Base-by-base conservation (phyloP, 352 stramenopile genomes). In the Pythium guiyangense region DNA sequence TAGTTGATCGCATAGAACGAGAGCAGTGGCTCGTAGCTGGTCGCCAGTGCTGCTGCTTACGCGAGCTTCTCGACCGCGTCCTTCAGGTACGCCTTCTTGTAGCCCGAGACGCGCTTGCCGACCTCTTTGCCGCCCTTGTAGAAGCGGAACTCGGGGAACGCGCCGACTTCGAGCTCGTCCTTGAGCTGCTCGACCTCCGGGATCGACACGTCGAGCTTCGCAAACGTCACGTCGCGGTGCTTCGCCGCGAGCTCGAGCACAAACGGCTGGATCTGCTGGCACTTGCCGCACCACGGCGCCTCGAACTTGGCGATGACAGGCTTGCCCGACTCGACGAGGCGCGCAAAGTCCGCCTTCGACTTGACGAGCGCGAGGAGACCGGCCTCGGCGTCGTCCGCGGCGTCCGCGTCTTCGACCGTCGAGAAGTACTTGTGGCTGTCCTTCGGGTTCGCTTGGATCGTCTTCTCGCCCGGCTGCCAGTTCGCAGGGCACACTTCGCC, bases 401-500 rank as follows among this genome's bases (percentile, higher is more conserved):
- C 52, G 44, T 55, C 68, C 5, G 74, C 63, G 49, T 37, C 46
- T 9, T 27, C 10, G 25, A 94, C 62, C n/a, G 74, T 82, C 40
- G 79, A 86, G 56, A 94, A 94, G 70, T 92, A 92, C 70, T 89
- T 81, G 64, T 90, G 73, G 47, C 78, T 79, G 58, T 90, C 74
- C 53, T 86, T 92, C 10, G 88, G 77, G 52, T 94, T 89, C 45
- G 83, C 75, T 37, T 89, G 80, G 57, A 98, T 98, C 12, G 85
- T 96, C 73, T 91, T 89, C 54, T 82, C 79, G 22, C 92, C 93
- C 15, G 92, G 90, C 71, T 96, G 80, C 93, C 92, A 98, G 72
- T 96, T 96, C 31, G 90, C 90, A 8, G 92, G 93, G 69, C 92
- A 98, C 61, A 94, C 85, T 66, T 98, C 92, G 52, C 90, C 90